Conservation (phyloP, 176 grass and related monocot genomes). For the Oryza meyeriana region DNA sequence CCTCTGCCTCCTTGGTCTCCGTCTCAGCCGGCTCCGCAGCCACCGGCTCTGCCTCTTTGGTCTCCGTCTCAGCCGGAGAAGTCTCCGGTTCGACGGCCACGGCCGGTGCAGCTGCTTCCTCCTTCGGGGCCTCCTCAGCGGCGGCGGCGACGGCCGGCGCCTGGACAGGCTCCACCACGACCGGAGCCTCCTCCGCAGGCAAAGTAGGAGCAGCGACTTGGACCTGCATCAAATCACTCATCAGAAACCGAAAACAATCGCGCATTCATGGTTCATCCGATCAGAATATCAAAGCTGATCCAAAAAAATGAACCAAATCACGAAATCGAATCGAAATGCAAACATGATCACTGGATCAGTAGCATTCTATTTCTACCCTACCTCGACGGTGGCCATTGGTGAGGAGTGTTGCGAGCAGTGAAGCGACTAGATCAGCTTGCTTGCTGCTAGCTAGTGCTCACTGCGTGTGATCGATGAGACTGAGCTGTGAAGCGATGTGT, state of each 20-base stretch:
- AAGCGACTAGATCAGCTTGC: background rate
- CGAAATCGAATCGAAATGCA: background rate
- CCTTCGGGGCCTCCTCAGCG: background rate
- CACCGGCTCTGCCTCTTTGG: background rate
- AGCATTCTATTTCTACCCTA: background rate
- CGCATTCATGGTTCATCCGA: background rate
- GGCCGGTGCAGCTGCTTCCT: background rate
- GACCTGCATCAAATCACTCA: constrained; percentile 38
- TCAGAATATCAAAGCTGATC: background rate
- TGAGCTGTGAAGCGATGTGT: constrained; percentile 26
- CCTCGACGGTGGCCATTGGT: constrained; percentile 68
- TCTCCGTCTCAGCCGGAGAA: constrained; percentile 1
- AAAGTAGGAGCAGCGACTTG: constrained; percentile 33
- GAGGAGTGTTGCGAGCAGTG: background rate
- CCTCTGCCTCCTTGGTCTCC: background rate
- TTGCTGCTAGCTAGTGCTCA: background rate
- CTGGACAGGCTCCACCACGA: background rate
- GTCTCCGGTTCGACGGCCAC: background rate
- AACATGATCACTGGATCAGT: background rate
- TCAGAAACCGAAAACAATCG: background rate
- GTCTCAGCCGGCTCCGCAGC: background rate
- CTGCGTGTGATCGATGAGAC: background rate
- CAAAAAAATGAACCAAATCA: background rate
- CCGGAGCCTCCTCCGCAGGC: constrained; percentile 39
- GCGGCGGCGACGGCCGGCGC: background rate